These are phyloP conservation scores for Colletotrichum spaethianum DNA, from an alignment of 2,329 filamentous ascomycete species.

Conservation along the genomic window DNA sequence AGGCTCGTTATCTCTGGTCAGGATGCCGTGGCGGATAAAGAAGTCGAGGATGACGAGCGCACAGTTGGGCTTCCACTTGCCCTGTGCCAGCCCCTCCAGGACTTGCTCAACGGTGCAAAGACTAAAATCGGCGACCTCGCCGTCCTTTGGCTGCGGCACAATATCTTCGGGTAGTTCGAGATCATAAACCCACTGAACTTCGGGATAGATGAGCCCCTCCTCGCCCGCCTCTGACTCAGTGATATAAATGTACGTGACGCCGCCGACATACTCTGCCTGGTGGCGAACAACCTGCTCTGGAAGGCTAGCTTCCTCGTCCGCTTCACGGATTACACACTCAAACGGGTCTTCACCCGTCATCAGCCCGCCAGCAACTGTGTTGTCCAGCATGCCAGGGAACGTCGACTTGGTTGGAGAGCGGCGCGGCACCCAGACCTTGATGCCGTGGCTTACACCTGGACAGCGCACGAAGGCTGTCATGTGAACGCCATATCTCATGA, in stretches of 20 bases:
- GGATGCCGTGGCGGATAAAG: constrained; percentile 85
- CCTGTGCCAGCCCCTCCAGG: constrained; percentile 75
- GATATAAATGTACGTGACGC: constrained; percentile 88
- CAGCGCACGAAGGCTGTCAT: constrained; percentile 79
- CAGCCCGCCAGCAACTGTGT: constrained; percentile 89
- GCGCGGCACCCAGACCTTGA: constrained; percentile 88
- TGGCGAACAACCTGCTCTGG: constrained; percentile 77
- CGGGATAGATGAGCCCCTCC: constrained; percentile 86
- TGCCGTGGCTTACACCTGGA: constrained; percentile 60
- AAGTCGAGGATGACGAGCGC: constrained; percentile 89
- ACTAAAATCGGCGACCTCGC: constrained; percentile 89
- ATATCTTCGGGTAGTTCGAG: constrained; percentile 80
- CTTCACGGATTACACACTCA: constrained; percentile 87
- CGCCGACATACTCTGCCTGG: constrained; percentile 72
- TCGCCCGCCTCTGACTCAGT: constrained; percentile 86
- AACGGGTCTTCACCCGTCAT: constrained; percentile 85
- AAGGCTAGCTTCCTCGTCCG: constrained; percentile 89
- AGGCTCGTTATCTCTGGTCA: constrained; percentile 84
- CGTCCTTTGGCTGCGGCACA: constrained; percentile 83
- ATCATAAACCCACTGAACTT: constrained; percentile 93
- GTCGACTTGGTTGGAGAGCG: constrained; percentile 85
- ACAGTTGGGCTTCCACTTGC: constrained; percentile 95
- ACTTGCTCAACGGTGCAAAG: constrained; percentile 85
- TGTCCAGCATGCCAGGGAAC: constrained; percentile 94
- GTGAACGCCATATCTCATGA: constrained; percentile 85